A percentile compares a stretch with the other conserved stretches of the same genome.
phyloP scores from a whole-genome alignment of 2,329 filamentous ascomycete species.

The Cladosporium oxysporum region DNA sequence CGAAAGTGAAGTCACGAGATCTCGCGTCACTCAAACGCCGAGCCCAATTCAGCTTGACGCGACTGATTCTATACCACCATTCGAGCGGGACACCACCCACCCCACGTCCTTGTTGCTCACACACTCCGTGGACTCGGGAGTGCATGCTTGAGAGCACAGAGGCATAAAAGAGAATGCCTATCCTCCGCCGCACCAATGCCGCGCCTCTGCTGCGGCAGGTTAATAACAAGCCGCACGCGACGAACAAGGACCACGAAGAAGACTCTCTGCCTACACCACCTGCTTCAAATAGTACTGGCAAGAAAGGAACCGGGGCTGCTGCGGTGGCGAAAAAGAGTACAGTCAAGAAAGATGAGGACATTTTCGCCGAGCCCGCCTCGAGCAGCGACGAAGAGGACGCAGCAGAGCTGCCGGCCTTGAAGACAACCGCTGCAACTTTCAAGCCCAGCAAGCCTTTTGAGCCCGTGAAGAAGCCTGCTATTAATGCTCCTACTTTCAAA shows the following conservation, averaged over 20 bases:
- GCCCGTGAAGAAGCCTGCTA: not conserved
- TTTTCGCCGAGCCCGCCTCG: conserved; percentile 22
- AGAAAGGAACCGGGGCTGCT: not conserved
- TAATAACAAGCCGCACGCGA: conserved; percentile 39
- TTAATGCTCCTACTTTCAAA: not conserved
- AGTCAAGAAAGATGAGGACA: conserved; percentile 15
- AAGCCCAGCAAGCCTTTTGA: conserved; percentile 12
- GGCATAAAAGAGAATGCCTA: not conserved
- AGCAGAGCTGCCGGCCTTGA: conserved; percentile 19
- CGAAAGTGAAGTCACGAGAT: not conserved
- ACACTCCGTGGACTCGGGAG: not conserved
- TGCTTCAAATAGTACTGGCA: conserved; percentile 16
- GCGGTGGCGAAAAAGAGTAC: not conserved
- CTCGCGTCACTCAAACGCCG: not conserved
- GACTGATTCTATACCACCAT: not conserved
- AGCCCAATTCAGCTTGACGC: not conserved
- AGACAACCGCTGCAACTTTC: conserved; percentile 10
- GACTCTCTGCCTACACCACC: conserved; percentile 26
- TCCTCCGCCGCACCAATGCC: conserved; percentile 5
- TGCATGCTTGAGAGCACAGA: not conserved
- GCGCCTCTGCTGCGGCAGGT: conserved; percentile 37
- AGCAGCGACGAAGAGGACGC: conserved; percentile 24
- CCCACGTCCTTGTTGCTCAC: not conserved
- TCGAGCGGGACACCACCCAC: not conserved
- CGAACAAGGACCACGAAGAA: conserved; percentile 39